Evolutionary conservation across 169 alveolate species (phyloP).

Genomic region (Plasmodium cynomolgi): DNA sequence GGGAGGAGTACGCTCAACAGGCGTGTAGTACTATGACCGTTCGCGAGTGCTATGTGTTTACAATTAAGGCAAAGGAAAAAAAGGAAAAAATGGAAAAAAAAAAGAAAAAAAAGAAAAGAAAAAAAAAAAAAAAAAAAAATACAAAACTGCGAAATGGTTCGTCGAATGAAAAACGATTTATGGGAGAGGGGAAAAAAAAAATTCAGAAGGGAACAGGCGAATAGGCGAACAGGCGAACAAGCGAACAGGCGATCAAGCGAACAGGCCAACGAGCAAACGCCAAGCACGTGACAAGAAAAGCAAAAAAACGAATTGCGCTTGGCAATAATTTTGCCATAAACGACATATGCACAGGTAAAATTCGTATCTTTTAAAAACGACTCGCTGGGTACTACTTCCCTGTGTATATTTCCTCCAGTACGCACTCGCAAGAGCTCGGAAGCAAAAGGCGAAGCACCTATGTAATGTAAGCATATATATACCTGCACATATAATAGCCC

Average conservation of each 20-base stretch:
- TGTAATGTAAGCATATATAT: not conserved
- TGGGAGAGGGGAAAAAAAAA: not conserved
- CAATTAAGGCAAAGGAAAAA: not conserved
- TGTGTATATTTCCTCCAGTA: not conserved
- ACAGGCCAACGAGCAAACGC: not conserved
- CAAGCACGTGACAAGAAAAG: not conserved
- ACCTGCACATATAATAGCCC: not conserved
- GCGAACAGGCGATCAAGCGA: too few relatives aligned
- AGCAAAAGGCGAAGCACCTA: not conserved
- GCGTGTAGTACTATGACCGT: not conserved
- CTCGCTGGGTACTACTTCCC: not conserved
- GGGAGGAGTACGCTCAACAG: not conserved
- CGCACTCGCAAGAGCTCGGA: not conserved
- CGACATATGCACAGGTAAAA: not conserved
- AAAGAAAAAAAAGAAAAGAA: not conserved
- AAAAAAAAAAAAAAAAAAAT: not conserved
- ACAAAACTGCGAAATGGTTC: slow-evolving; percentile 2
- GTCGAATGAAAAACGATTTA: not conserved
- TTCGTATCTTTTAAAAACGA: not conserved
- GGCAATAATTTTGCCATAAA: not conserved
- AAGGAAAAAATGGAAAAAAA: not conserved
- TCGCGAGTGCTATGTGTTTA: not conserved
- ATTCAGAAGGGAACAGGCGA: not conserved
- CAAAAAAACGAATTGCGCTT: not conserved
- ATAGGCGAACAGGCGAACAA: not conserved